phyloP scores from a whole-genome alignment of 108 stramenopile species.

The Nannochloropsis gaditana region DNA sequence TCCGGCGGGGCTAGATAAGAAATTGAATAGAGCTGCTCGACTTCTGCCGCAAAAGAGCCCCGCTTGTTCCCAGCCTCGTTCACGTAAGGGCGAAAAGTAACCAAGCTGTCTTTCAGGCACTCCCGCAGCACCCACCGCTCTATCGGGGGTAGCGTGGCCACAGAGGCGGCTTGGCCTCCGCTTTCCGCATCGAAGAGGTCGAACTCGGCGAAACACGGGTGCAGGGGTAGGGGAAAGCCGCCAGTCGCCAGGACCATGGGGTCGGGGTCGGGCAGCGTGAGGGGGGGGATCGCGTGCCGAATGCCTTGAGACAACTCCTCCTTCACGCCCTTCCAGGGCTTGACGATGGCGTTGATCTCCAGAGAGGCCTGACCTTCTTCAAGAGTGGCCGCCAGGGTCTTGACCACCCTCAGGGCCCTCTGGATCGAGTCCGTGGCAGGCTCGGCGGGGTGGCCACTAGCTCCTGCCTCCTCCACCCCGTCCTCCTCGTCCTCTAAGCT shows the following conservation, averaged over 20 bases:
- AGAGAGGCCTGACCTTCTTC: background rate
- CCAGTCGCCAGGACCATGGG: background rate
- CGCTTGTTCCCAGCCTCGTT: background rate
- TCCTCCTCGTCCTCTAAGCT: background rate
- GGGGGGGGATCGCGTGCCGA: background rate
- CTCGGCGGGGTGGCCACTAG: background rate
- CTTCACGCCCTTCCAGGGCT: background rate
- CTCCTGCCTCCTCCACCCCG: background rate
- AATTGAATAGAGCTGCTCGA: slow-evolving; percentile 2
- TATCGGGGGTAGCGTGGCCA: background rate
- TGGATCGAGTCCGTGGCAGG: background rate
- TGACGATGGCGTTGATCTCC: background rate
- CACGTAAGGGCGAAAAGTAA: background rate
- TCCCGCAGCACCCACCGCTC: background rate
- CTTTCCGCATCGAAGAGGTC: slow-evolving; percentile 15
- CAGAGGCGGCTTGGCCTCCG: background rate
- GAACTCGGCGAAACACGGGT: background rate
- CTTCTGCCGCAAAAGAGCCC: background rate
- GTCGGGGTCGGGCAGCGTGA: slow-evolving; percentile 3
- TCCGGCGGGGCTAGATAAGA: background rate
- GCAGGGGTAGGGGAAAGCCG: background rate
- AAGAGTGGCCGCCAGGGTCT: background rate
- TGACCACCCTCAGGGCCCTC: background rate
- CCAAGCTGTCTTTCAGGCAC: background rate
- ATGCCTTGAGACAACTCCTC: background rate